Percentiles rank a stretch among this genome's conserved stretches.
Evolutionary conservation across 2,329 filamentous ascomycete species (phyloP).

Genomic region (Teratosphaeria destructans): DNA sequence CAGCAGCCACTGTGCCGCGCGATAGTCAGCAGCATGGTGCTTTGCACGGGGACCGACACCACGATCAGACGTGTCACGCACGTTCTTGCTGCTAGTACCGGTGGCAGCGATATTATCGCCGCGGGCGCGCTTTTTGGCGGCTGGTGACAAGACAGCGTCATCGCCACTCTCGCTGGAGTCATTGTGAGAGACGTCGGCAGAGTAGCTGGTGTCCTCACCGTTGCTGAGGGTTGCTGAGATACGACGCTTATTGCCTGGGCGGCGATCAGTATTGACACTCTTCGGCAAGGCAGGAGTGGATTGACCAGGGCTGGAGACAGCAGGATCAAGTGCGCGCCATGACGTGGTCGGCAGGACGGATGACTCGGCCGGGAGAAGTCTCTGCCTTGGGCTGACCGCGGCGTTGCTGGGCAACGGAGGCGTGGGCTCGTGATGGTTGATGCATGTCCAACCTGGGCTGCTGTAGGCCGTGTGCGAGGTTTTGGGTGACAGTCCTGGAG

Average conservation of each 20-base stretch:
- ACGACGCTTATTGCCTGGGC: conserved; percentile 5
- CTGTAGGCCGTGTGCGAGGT: background rate
- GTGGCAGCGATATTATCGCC: background rate
- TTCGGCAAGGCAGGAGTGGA: background rate
- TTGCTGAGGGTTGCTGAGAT: conserved; percentile 2
- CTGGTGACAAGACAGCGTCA: conserved; percentile 6
- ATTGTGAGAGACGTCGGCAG: background rate
- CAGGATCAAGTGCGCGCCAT: conserved; percentile 8
- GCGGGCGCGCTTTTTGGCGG: background rate
- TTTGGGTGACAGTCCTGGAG: conserved; percentile 22
- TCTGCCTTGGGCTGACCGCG: conserved; percentile 5
- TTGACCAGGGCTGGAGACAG: background rate
- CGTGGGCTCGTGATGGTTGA: conserved; percentile 12
- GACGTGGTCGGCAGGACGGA: conserved; percentile 8
- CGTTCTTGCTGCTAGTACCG: background rate
- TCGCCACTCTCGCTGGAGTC: conserved; percentile 13
- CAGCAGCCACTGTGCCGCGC: conserved; percentile 17
- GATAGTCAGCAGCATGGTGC: conserved; percentile 9
- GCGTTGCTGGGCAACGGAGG: conserved; percentile 3
- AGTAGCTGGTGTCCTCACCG: conserved; percentile 1
- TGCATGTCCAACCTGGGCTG: conserved; percentile 13
- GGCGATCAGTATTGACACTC: background rate
- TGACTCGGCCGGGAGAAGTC: conserved; percentile 11
- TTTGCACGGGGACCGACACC: conserved; percentile 1
- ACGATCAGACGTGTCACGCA: background rate